phyloP scores from a whole-genome alignment of 2,329 filamentous ascomycete species.

The Ceratocystis alfenasii region DNA sequence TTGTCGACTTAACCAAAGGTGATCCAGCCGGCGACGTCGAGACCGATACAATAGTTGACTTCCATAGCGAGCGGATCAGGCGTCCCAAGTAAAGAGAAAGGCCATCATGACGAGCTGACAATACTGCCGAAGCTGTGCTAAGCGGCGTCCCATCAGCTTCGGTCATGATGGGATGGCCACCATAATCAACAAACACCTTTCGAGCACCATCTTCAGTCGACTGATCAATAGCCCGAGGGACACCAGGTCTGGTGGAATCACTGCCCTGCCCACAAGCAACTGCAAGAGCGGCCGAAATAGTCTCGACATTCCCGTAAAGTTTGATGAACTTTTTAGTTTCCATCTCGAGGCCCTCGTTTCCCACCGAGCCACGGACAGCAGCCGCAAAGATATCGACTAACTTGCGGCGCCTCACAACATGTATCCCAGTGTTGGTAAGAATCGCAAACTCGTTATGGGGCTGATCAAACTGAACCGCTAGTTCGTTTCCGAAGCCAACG shows the following conservation, averaged over 20 bases:
- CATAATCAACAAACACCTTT: constrained; percentile 81
- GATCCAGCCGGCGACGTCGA: constrained; percentile 43
- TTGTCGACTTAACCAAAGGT: constrained; percentile 52
- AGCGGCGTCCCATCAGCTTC: constrained; percentile 61
- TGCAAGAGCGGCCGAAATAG: constrained; percentile 77
- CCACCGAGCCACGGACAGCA: constrained; percentile 58
- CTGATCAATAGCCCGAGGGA: constrained; percentile 68
- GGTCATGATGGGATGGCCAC: constrained; percentile 72
- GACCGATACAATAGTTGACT: constrained; percentile 55
- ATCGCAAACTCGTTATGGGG: constrained; percentile 74
- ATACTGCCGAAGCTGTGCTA: constrained; percentile 68
- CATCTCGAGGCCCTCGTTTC: constrained; percentile 67
- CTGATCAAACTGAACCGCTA: constrained; percentile 90
- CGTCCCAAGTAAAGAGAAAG: constrained; percentile 78
- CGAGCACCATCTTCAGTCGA: constrained; percentile 75
- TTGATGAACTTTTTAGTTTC: constrained; percentile 76
- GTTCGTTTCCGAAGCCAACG: constrained; percentile 81
- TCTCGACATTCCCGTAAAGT: constrained; percentile 78
- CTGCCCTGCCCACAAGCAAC: constrained; percentile 90
- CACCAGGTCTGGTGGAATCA: constrained; percentile 53
- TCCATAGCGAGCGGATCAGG: constrained; percentile 84
- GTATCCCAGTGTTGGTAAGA: constrained; percentile 80
- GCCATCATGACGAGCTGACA: constrained; percentile 81
- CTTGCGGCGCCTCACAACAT: constrained; percentile 69
- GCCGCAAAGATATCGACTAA: constrained; percentile 87